These are phyloP conservation scores for Verticillium nonalfalfae DNA, from an alignment of 2,329 filamentous ascomycete genomes.

Conservation along the genomic window DNA sequence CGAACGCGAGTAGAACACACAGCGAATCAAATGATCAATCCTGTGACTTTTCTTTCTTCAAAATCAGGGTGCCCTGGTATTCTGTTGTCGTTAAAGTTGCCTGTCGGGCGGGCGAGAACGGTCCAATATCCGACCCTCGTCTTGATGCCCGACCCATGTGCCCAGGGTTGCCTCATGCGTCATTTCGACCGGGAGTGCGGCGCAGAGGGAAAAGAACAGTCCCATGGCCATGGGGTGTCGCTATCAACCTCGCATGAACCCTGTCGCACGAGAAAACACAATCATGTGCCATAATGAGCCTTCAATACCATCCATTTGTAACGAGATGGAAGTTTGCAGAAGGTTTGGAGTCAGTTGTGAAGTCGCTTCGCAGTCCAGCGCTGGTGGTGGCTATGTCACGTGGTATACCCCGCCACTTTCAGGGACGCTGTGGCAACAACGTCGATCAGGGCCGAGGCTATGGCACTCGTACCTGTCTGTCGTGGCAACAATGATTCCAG, in stretches of 20 bases:
- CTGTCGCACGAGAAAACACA: background rate
- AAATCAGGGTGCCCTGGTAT: background rate
- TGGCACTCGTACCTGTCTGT: background rate
- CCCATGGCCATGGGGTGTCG: background rate
- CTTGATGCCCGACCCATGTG: background rate
- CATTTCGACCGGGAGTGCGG: background rate
- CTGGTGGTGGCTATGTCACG: background rate
- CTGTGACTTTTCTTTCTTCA: background rate
- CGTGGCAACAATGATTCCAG: background rate
- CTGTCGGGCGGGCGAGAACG: background rate
- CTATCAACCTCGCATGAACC: background rate
- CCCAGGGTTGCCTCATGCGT: background rate
- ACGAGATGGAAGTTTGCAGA: background rate
- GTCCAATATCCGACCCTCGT: background rate
- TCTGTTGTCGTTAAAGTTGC: background rate
- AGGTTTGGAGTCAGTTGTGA: background rate
- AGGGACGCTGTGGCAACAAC: background rate
- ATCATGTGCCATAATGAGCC: background rate
- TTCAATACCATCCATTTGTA: background rate
- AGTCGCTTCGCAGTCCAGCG: background rate
- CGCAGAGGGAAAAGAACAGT: background rate
- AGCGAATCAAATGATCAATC: background rate
- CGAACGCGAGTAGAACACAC: background rate
- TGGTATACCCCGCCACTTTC: background rate
- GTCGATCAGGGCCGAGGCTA: background rate